Conservation (phyloP, 768 basidiomycete species). For the Tephrocybe sp. region DNA sequence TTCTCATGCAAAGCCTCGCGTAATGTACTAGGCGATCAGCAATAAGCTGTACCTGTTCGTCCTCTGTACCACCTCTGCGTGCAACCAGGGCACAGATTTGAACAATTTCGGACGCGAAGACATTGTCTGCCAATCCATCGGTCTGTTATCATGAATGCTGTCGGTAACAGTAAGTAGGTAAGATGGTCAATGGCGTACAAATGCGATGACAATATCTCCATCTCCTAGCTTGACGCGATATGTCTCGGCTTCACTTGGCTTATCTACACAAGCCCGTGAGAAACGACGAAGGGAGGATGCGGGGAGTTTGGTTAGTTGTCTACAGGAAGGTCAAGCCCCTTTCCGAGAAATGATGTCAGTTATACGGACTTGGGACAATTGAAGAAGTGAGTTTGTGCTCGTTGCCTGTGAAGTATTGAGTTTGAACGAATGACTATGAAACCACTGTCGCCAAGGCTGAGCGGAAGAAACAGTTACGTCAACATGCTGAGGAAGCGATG, state of each 20-base stretch:
- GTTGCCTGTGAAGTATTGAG: constrained; percentile 55
- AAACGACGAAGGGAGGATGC: constrained; percentile 41
- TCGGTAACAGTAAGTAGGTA: background rate
- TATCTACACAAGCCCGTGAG: constrained; percentile 52
- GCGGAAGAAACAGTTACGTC: background rate
- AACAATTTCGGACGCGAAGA: constrained; percentile 70
- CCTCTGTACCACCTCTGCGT: constrained; percentile 55
- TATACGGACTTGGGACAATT: constrained; percentile 56
- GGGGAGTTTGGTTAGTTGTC: constrained; percentile 57
- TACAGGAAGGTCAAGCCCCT: constrained; percentile 23
- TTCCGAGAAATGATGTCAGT: background rate
- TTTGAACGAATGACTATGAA: constrained; percentile 71
- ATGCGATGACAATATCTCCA: constrained; percentile 53
- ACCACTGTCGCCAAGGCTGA: constrained; percentile 78
- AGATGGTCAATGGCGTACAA: constrained; percentile 29
- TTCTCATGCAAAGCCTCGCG: constrained; percentile 68
- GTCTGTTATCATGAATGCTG: constrained; percentile 32
- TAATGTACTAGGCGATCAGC: constrained; percentile 74
- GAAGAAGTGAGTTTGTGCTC: constrained; percentile 53
- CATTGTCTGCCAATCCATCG: constrained; percentile 57
- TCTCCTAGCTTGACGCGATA: constrained; percentile 45
- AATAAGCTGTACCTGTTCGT: constrained; percentile 63
- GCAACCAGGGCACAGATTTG: constrained; percentile 69
- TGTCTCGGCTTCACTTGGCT: constrained; percentile 46
- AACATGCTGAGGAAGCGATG: background rate